Evolutionary conservation across 495 filamentous ascomycete species (phyloP).

Genomic region (Penicilliopsis zonata): DNA sequence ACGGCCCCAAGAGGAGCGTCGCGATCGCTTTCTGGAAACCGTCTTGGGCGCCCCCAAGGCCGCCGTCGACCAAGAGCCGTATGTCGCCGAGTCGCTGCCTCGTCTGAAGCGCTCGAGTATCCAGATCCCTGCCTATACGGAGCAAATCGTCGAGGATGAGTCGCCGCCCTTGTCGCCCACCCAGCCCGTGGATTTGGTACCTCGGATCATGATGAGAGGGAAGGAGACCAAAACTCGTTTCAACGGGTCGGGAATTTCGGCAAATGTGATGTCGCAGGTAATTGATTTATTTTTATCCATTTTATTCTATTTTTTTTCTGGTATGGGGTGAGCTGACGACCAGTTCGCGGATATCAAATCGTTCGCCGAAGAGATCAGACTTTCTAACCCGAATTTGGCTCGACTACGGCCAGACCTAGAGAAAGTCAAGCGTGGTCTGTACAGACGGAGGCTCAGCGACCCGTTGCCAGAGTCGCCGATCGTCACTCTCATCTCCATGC

Average conservation of each 20-base stretch:
- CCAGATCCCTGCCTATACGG: slow-evolving; percentile 3
- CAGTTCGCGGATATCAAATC: slow-evolving; percentile 31
- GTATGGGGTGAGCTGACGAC: neutral
- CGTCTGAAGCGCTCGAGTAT: slow-evolving; percentile 13
- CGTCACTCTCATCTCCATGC: slow-evolving; percentile 16
- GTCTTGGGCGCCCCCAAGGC: slow-evolving; percentile 32
- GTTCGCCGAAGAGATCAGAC: slow-evolving; percentile 29
- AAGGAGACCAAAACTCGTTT: slow-evolving; percentile 31
- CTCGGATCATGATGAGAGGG: slow-evolving; percentile 32
- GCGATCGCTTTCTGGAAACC: slow-evolving; percentile 30
- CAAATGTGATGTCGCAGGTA: slow-evolving; percentile 32
- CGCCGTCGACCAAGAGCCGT: slow-evolving; percentile 26
- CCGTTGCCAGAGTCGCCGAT: slow-evolving; percentile 21
- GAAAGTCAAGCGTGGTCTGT: slow-evolving; percentile 22
- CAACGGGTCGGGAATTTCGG: slow-evolving; percentile 30
- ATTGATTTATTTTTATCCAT: neutral
- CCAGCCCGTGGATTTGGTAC: slow-evolving; percentile 25
- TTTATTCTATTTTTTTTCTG: slow-evolving; percentile 2
- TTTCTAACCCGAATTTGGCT: slow-evolving; percentile 25
- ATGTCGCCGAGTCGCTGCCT: slow-evolving; percentile 20
- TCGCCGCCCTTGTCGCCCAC: slow-evolving; percentile 17
- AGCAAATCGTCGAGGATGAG: slow-evolving; percentile 4
- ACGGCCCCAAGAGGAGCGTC: slow-evolving; percentile 13
- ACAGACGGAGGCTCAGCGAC: slow-evolving; percentile 21
- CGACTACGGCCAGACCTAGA: slow-evolving; percentile 23